Evolutionary conservation across 805 yeast species (phyloP).

Genomic region (Candida railenensis): DNA sequence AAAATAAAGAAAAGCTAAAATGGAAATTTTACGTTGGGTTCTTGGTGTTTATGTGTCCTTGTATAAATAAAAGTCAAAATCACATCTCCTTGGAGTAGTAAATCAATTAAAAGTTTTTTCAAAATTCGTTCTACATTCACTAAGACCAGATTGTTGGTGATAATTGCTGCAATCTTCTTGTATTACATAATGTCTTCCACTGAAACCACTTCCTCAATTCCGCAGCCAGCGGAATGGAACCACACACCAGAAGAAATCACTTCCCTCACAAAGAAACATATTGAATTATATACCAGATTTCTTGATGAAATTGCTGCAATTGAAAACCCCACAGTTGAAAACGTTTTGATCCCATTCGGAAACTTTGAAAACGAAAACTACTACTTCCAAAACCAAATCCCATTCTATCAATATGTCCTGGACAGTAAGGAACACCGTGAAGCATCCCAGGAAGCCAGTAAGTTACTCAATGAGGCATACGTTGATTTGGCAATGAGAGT

Average conservation of each 20-base stretch:
- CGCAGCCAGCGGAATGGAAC: conserved; percentile 56
- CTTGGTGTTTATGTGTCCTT: too few relatives aligned
- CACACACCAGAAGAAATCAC: conserved; percentile 52
- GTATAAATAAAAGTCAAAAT: neutral
- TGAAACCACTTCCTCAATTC: conserved; percentile 25
- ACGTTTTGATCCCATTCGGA: conserved; percentile 53
- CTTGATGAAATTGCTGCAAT: conserved; percentile 54
- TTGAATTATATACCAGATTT: conserved; percentile 41
- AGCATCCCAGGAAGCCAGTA: conserved; percentile 65
- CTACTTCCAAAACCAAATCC: conserved; percentile 48
- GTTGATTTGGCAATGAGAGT: conserved; percentile 66
- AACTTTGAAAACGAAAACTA: conserved; percentile 49
- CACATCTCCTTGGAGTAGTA: too few relatives aligned
- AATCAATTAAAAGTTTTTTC: too few relatives aligned
- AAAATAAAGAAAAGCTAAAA: neutral
- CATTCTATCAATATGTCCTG: conserved; percentile 75
- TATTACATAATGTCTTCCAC: neutral
- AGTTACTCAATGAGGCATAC: conserved; percentile 50
- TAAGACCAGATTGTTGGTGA: neutral
- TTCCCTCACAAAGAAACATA: conserved; percentile 41
- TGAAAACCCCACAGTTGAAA: conserved; percentile 53
- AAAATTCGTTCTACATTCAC: neutral
- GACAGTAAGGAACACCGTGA: conserved; percentile 63
- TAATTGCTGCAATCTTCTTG: neutral
- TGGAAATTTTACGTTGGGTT: neutral